Evolutionary conservation across 768 basidiomycete species (phyloP), one percentile per base, ranked within the genome.

Genomic region (Naganishia vaughanmartiniae): DNA sequence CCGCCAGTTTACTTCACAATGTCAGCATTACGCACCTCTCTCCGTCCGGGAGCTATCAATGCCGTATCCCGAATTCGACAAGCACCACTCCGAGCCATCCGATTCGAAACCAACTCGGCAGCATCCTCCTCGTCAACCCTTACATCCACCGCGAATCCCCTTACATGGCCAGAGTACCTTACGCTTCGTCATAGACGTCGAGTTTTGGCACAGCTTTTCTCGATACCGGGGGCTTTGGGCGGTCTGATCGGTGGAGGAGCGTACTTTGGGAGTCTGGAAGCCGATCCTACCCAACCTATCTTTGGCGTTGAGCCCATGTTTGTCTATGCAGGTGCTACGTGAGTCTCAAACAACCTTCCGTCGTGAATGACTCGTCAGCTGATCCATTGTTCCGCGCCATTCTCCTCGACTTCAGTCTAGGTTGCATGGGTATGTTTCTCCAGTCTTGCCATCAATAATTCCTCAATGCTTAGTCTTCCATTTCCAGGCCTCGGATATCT

Each of bases 281-380:
- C 76, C 54, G 79, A 79, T 70, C 79, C 79, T 17, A 75, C 71
- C 24, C 76, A 81, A 72, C 46, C 76, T 66, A 79, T 81, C 54
- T 75, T 81, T 72, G 80, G 80, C 4, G 66, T 81, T 19, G 80
- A 81, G 56, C 79, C 80, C 45, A 75, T 80, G 78, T 77, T 72
- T 68, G 79, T 77, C 17, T 78, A 78, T 70, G 76, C 73, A 42
- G 79, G 79, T 34, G 79, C 78, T 46, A 79, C 79, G 79, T 80
- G 69, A 77, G 79, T 75, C n/a, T 31, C 36, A 24, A 11, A 14
- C 46, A n/a, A 14, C 24, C 15, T 21, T 54, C 26, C 11, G 14
- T 26, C 30, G 36, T 24, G 45, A 4, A 21, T 5, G 28, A 53
- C 45, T 24, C 6, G 11, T 11, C 7, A 15, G 63, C 60, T 65